These are phyloP conservation scores for Penicillium sp. DNA, from an alignment of 2,329 filamentous ascomycete species.

Conservation along the genomic window DNA sequence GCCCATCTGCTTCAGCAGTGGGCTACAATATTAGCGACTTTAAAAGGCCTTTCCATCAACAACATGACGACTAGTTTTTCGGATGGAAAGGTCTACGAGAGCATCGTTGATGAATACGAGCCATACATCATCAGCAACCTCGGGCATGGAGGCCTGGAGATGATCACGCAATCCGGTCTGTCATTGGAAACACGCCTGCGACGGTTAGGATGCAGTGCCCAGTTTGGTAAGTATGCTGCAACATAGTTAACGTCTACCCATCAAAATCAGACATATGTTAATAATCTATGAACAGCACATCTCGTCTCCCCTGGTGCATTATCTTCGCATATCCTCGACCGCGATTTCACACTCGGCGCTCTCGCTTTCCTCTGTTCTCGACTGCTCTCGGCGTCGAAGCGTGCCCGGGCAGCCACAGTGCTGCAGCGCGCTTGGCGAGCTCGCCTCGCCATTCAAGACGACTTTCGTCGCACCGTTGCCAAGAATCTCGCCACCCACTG, in stretches of 20 bases:
- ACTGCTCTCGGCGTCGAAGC: conserved; percentile 49
- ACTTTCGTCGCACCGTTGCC: conserved; percentile 20
- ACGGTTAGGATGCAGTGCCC: conserved; percentile 40
- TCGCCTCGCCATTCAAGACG: conserved; percentile 17
- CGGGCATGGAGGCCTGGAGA: not conserved
- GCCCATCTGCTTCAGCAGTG: conserved; percentile 51
- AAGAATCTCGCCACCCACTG: conserved; percentile 37
- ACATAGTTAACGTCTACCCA: not conserved
- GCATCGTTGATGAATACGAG: conserved; percentile 56
- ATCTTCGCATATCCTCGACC: conserved; percentile 47
- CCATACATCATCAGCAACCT: conserved; percentile 32
- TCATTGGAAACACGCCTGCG: conserved; percentile 34
- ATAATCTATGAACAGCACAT: conserved; percentile 36
- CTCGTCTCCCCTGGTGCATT: conserved; percentile 37
- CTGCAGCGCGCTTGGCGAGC: conserved; percentile 53
- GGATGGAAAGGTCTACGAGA: conserved; percentile 50
- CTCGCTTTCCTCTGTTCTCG: conserved; percentile 59
- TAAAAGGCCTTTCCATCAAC: conserved; percentile 44
- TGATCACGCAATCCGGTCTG: not conserved
- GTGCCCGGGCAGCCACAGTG: conserved; percentile 48
- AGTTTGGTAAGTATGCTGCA: conserved; percentile 37
- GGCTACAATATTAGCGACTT: conserved; percentile 50
- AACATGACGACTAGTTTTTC: conserved; percentile 59
- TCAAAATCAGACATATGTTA: not conserved
- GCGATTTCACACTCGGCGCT: conserved; percentile 53